Percentiles rank a stretch among this genome's conserved stretches.
Conservation (phyloP, 257 asterid species). For the Coffea eugenioides region DNA sequence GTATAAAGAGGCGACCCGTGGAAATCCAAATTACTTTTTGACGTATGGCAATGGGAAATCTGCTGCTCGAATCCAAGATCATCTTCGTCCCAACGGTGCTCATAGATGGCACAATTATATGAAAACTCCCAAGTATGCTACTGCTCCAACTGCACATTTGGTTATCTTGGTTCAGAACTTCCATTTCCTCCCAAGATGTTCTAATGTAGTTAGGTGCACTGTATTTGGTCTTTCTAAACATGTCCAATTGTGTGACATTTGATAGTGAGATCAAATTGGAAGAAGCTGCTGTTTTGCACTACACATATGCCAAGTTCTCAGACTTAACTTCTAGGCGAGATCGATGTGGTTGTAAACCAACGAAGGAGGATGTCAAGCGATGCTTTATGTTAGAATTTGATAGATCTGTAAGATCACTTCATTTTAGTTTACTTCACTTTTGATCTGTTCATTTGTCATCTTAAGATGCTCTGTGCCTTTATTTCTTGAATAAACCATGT, state of each 20-base stretch:
- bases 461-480: background rate
- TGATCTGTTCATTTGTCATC: background rate
- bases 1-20: conserved; percentile 51
- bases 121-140: conserved; percentile 59
- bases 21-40: conserved; percentile 61
- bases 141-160: background rate
- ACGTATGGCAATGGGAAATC: conserved; percentile 71
- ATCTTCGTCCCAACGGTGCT: conserved; percentile 76
- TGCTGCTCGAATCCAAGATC: conserved; percentile 71
- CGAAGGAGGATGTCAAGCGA: conserved; percentile 55
- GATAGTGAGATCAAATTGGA: conserved; percentile 55
- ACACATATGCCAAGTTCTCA: conserved; percentile 60
- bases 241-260: conserved; percentile 16
- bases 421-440: background rate
- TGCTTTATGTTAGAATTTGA: conserved; percentile 75
- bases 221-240: background rate
- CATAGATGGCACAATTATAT: conserved; percentile 76
- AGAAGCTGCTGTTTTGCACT: conserved; percentile 70
- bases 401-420: conserved; percentile 49
- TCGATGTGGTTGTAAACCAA: conserved; percentile 66
- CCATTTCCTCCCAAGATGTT: background rate
- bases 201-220: background rate
- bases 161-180: background rate
- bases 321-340: conserved; percentile 67
- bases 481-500: background rate